These are phyloP conservation scores for Cladophialophora bantiana DNA, from an alignment of 2,329 filamentous ascomycete species.

Conservation along the genomic window DNA sequence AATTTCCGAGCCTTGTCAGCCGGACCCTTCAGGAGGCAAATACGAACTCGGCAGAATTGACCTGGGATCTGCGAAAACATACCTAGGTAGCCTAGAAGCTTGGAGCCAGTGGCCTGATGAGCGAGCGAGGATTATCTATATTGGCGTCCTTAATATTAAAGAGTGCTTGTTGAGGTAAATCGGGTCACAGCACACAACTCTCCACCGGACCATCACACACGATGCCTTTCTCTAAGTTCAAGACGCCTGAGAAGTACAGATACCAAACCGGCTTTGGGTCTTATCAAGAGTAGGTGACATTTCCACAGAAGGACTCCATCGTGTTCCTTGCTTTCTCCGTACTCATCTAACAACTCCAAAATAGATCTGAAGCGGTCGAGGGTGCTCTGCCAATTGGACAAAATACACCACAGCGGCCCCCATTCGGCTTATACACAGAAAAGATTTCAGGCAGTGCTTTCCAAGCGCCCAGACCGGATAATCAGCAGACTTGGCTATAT, in stretches of 20 bases:
- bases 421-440: slow-evolving; percentile 81
- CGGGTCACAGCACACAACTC: no score
- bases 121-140: background rate
- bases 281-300: slow-evolving; percentile 71
- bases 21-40: background rate
- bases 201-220: background rate
- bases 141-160: background rate
- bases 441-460: slow-evolving; percentile 76
- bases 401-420: slow-evolving; percentile 81
- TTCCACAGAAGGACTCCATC: background rate
- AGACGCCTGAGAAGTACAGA: slow-evolving; percentile 69
- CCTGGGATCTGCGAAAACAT: no score
- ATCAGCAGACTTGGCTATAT: slow-evolving; percentile 76
- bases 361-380: slow-evolving; percentile 75
- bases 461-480: slow-evolving; percentile 71
- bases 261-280: slow-evolving; percentile 80
- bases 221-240: slow-evolving; percentile 71
- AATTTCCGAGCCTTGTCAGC: background rate
- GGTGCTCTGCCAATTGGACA: slow-evolving; percentile 77
- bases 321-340: background rate
- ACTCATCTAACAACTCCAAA: background rate
- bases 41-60: no score
- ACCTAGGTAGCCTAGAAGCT: no score
- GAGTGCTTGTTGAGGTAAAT: background rate
- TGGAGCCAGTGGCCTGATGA: no score